A percentile compares a stretch with the other conserved stretches of the same genome.
Conservation (phyloP, 306 rosid genomes). For the barrel medic (Medicago truncatula) region DNA sequence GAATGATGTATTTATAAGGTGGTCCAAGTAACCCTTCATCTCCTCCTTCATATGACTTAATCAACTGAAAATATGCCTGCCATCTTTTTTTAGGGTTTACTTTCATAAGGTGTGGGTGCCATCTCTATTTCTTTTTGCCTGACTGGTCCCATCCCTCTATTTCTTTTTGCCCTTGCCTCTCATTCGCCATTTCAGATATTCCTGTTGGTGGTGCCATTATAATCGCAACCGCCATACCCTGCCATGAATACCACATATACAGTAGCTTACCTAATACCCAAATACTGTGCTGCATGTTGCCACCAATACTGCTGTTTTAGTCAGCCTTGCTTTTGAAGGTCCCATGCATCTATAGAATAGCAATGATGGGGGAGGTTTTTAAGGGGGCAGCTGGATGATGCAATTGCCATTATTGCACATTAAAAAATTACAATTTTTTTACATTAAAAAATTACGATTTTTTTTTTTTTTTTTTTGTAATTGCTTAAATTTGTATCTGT, state of each 20-base stretch:
- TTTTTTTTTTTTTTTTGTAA: constrained; percentile 9
- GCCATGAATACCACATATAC: neutral
- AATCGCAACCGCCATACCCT: neutral
- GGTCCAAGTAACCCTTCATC: neutral
- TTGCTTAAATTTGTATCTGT: constrained; percentile 20
- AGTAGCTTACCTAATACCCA: neutral
- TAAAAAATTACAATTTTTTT: no score
- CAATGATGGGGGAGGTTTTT: constrained; percentile 20
- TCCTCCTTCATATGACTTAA: neutral
- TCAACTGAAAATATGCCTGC: neutral
- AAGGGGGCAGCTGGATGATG: constrained; percentile 34
- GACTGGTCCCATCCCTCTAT: neutral
- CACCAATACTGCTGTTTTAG: neutral
- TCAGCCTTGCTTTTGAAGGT: neutral
- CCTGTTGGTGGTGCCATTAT: neutral
- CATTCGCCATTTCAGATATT: neutral
- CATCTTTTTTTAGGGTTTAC: neutral
- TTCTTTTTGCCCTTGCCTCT: neutral
- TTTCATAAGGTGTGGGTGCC: neutral
- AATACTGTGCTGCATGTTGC: neutral
- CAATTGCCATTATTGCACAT: constrained; percentile 22
- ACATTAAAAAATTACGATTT: no score
- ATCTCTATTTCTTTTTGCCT: neutral
- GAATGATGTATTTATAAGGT: neutral
- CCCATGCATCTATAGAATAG: constrained; percentile 13